A percentile compares a stretch with the other conserved stretches of the same genome.
Evolutionary conservation across 1,139 yeast genomes (phyloP).

Genomic region (Debaryomyces coudertii): DNA sequence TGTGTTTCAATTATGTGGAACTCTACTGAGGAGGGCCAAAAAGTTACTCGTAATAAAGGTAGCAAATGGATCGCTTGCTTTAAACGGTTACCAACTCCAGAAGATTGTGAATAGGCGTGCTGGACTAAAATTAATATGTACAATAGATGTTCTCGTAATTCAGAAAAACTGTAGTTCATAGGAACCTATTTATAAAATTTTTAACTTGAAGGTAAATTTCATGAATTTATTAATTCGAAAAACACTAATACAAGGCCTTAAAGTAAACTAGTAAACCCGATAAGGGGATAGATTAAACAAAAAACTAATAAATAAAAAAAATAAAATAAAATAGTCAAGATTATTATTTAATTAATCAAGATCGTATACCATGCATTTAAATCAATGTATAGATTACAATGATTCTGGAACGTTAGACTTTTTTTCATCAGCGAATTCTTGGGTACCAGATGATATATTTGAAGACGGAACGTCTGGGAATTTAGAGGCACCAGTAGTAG

Average conservation of each 20-base stretch:
- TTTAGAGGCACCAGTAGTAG: slow-evolving; percentile 29
- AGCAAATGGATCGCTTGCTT: slow-evolving; percentile 87
- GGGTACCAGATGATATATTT: slow-evolving; percentile 31
- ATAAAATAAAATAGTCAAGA: not conserved
- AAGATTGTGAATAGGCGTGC: slow-evolving; percentile 26
- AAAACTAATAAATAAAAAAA: slow-evolving; percentile 1
- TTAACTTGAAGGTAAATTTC: not conserved
- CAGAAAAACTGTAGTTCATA: not conserved
- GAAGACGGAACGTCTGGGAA: slow-evolving; percentile 55
- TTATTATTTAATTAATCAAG: not conserved
- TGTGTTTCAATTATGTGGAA: slow-evolving; percentile 88
- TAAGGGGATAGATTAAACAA: not conserved
- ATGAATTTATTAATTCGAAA: not conserved
- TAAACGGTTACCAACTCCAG: slow-evolving; percentile 68
- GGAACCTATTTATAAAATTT: not conserved
- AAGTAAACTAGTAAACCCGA: not conserved
- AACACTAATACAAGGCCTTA: not conserved
- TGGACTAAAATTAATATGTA: slow-evolving; percentile 6
- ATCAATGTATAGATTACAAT: not conserved
- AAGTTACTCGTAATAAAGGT: slow-evolving; percentile 89
- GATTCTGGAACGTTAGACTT: slow-evolving; percentile 13
- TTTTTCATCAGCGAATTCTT: slow-evolving; percentile 29
- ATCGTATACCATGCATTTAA: not conserved
- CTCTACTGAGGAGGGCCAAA: slow-evolving; percentile 97
- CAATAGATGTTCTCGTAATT: not conserved